phyloP scores from a whole-genome alignment of 2,329 filamentous ascomycete species.

The Grosmannia penicillata region DNA sequence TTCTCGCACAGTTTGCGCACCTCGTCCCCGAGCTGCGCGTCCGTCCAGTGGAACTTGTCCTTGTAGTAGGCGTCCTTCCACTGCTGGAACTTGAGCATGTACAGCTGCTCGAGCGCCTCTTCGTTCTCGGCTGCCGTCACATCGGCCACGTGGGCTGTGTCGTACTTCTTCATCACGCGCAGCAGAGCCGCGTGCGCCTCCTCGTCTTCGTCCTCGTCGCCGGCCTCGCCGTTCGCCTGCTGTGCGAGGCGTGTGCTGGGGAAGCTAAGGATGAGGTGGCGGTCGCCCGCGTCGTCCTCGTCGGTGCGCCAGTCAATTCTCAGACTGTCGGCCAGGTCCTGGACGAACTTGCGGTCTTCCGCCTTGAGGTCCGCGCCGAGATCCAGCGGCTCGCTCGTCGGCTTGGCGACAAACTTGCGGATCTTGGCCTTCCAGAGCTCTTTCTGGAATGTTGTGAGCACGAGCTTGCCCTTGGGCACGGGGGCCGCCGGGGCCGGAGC shows the following conservation, averaged over 20 bases:
- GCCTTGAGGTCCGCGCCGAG: constrained; percentile 61
- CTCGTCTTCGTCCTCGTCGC: constrained; percentile 64
- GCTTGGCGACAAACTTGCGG: constrained; percentile 66
- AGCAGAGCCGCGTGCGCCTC: constrained; percentile 72
- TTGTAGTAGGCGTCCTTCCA: constrained; percentile 96
- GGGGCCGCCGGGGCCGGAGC: too few relatives aligned
- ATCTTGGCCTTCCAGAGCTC: constrained; percentile 67
- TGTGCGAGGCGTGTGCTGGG: constrained; percentile 21
- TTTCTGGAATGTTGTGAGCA: constrained; percentile 68
- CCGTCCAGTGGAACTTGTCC: constrained; percentile 76
- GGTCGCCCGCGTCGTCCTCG: constrained; percentile 39
- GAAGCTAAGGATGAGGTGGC: constrained; percentile 35
- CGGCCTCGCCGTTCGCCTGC: constrained; percentile 40
- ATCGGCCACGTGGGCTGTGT: constrained; percentile 77
- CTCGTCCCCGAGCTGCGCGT: constrained; percentile 61
- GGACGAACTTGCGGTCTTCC: constrained; percentile 81
- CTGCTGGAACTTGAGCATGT: constrained; percentile 73
- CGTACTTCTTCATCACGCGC: constrained; percentile 78
- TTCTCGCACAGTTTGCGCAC: constrained; percentile 78
- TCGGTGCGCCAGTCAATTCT: constrained; percentile 43
- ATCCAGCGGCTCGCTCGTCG: constrained; percentile 51
- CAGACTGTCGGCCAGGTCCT: constrained; percentile 60
- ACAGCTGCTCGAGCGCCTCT: constrained; percentile 65
- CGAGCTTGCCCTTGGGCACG: constrained; percentile 50
- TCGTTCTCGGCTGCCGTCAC: constrained; percentile 66